Base-by-base conservation (phyloP, 2,329 filamentous ascomycete species). In the Talaromyces rugulosus region DNA sequence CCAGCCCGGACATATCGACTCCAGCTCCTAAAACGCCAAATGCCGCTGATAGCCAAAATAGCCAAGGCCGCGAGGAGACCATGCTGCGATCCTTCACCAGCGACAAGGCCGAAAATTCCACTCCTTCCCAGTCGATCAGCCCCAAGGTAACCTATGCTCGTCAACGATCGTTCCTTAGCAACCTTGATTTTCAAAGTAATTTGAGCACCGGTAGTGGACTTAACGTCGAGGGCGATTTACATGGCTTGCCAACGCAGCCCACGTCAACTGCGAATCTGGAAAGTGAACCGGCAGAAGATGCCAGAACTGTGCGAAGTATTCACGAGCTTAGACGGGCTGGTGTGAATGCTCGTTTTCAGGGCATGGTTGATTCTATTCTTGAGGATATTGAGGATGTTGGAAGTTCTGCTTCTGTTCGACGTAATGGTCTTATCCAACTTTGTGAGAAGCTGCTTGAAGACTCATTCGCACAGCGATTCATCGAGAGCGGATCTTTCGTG, bases 401-500 rank as follows among this genome's bases (percentile, higher is more conserved):
- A 11, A 76, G 75, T 40, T 78, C 80, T 16, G 69, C 74, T 16
- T 81, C 82, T 4, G 76, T 78, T 36, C 78, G 80, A 63, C 80
- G 84, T 51, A 83, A 77, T 67, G 81, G 82, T 2, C 76, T 87
- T 63, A 72, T 85, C 44, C 83, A 87, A 59, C 72, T 88, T n/a
- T 80, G 81, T 58, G 73, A 72, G 30, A 85, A 83, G 66, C 74
- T 87, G 61, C 66, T 76, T 3, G 81, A 80, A 42, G 56, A 70
- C 27, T 68, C 70, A n/a, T 76, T 77, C 59, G 68, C 70, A 34
- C 70, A 69, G n/a, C 74, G 75, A 33, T 92, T 96, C 68, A 82
- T 89, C 23, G 88, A 92, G 64, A 88, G 91, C 66, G 86, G 87
- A 6, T 85, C 89, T 61, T 89, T 91, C 64, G 83, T 87, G 59